Conservation (phyloP, 768 basidiomycete species). For the Suillus variegatus region DNA sequence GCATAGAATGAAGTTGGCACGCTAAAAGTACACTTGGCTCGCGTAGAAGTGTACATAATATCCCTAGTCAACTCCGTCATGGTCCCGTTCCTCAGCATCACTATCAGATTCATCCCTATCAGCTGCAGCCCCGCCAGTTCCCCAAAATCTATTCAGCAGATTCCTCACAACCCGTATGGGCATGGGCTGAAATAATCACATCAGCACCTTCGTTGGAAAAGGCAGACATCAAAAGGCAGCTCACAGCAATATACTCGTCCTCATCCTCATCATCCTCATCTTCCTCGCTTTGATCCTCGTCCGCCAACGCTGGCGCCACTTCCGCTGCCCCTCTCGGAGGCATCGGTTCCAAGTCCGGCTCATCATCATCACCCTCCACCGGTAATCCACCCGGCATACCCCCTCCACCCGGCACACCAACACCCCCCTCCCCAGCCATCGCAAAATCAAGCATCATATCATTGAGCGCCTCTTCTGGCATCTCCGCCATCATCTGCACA, state of each 20-base stretch:
- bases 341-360: not conserved
- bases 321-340: slow-evolving; percentile 4
- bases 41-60: not conserved
- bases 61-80: slow-evolving; percentile 4
- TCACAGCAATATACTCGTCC: slow-evolving; percentile 47
- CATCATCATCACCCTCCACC: slow-evolving; percentile 32
- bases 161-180: slow-evolving; percentile 60
- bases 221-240: slow-evolving; percentile 20
- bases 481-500: slow-evolving; percentile 53
- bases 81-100: slow-evolving; percentile 5
- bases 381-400: slow-evolving; percentile 51
- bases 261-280: slow-evolving; percentile 52
- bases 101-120: slow-evolving; percentile 17
- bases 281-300: slow-evolving; percentile 33
- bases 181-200: slow-evolving; percentile 46
- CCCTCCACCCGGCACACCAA: slow-evolving; percentile 27
- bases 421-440: slow-evolving; percentile 35
- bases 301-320: slow-evolving; percentile 21
- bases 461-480: slow-evolving; percentile 59
- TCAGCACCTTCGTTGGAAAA: not conserved
- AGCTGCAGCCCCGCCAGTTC: slow-evolving; percentile 31
- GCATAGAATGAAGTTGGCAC: not conserved
- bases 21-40: not conserved
- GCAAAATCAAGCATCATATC: slow-evolving; percentile 56
- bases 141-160: slow-evolving; percentile 63